Percentiles rank a stretch among this genome's conserved stretches.
These are phyloP conservation scores for Exophiala lecanii-corni DNA, from an alignment of 2,329 filamentous ascomycete genomes.

Conservation along the genomic window DNA sequence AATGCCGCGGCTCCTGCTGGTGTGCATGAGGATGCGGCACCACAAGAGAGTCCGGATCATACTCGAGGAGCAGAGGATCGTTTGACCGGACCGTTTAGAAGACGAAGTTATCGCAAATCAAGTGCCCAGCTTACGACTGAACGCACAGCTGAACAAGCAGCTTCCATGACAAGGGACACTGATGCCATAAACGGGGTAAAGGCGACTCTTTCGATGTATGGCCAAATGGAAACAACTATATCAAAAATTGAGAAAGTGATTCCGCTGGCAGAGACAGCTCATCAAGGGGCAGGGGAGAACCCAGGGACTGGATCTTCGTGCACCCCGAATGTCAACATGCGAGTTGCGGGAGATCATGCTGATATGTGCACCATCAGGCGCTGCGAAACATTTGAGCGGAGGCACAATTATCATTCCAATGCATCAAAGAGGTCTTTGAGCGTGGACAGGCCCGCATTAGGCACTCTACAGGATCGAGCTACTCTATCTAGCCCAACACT, in stretches of 20 bases:
- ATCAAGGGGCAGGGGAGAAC: not conserved
- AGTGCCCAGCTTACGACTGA: conserved; percentile 5
- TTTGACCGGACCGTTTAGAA: not conserved
- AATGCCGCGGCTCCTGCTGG: not conserved
- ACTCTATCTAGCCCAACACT: conserved; percentile 12
- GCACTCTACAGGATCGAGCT: conserved; percentile 10
- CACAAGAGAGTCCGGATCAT: not conserved
- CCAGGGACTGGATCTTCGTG: too few relatives aligned
- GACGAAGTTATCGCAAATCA: conserved; percentile 6
- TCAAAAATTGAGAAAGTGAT: not conserved
- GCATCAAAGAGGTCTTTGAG: conserved; percentile 6
- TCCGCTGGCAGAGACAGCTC: not conserved
- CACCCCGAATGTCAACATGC: not conserved
- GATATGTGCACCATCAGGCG: conserved; percentile 4
- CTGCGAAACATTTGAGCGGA: conserved; percentile 20
- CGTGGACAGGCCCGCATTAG: conserved; percentile 8
- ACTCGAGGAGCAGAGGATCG: not conserved
- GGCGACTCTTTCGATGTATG: not conserved
- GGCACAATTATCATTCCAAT: conserved; percentile 10
- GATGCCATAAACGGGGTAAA: not conserved
- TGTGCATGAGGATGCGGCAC: not conserved
- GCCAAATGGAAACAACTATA: not conserved
- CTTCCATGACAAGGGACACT: not conserved
- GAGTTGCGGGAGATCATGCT: not conserved
- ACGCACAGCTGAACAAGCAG: not conserved